phyloP scores from a whole-genome alignment of 768 basidiomycete genomes.

The Thelephora ganbajun region DNA sequence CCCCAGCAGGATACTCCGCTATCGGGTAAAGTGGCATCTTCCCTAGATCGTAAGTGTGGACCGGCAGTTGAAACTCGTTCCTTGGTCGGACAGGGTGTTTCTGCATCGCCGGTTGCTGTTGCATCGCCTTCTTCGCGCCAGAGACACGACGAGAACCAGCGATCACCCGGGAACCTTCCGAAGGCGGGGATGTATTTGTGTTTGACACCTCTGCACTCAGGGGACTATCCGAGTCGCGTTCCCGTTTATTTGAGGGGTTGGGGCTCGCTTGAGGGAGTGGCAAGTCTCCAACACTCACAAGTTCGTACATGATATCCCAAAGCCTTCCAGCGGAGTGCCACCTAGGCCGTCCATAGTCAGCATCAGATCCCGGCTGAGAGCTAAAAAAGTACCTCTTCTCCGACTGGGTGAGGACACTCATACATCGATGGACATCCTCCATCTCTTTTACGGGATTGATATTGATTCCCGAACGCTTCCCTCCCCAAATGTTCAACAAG shows the following conservation, averaged over 20 bases:
- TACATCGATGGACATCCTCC: conserved; percentile 32
- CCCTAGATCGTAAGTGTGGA: conserved; percentile 45
- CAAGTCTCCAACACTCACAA: conserved; percentile 58
- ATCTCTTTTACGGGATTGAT: conserved; percentile 26
- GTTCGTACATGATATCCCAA: conserved; percentile 59
- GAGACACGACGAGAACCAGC: conserved; percentile 23
- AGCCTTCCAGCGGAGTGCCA: conserved; percentile 36
- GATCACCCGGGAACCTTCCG: conserved; percentile 15
- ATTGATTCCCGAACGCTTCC: conserved; percentile 21
- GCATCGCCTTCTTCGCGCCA: conserved; percentile 1
- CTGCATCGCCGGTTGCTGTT: conserved; percentile 2
- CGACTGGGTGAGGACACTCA: conserved; percentile 23
- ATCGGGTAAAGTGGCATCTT: conserved; percentile 30
- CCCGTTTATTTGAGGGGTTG: conserved; percentile 41
- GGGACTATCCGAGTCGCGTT: conserved; percentile 43
- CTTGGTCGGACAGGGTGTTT: conserved; percentile 6
- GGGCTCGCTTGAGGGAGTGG: conserved; percentile 49
- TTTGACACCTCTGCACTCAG: not conserved
- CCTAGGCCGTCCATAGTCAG: conserved; percentile 14
- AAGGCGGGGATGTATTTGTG: not conserved
- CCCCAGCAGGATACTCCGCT: not conserved
- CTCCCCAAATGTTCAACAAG: conserved; percentile 35
- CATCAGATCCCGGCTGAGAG: not conserved
- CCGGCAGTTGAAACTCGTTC: conserved; percentile 27
- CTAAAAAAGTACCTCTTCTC: conserved; percentile 18